Evolutionary conservation across 768 basidiomycete genomes (phyloP).

Genomic region (Boletellus sp.): DNA sequence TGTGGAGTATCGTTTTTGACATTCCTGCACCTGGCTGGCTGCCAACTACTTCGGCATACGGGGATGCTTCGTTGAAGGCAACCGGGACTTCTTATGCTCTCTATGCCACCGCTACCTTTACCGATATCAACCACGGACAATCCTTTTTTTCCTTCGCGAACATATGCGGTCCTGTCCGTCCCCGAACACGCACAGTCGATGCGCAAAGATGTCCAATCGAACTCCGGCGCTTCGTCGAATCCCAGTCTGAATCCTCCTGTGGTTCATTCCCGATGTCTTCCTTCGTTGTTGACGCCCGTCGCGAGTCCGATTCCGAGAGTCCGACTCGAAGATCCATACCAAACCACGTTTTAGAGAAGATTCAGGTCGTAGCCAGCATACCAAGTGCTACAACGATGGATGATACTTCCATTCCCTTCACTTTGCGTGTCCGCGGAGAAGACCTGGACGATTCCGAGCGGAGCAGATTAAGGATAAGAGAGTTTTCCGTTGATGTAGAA

Average conservation of each 20-base stretch:
- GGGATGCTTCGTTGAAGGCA: constrained; percentile 38
- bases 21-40: constrained; percentile 89
- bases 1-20: constrained; percentile 79
- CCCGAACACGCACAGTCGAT: constrained; percentile 39
- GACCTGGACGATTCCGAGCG: constrained; percentile 47
- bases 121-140: constrained; percentile 41
- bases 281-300: constrained; percentile 44
- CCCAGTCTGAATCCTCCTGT: constrained; percentile 33
- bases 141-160: constrained; percentile 46
- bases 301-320: constrained; percentile 11
- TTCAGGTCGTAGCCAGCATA: constrained; percentile 62
- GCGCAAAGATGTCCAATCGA: constrained; percentile 41
- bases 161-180: constrained; percentile 56
- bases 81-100: constrained; percentile 64
- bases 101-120: constrained; percentile 62
- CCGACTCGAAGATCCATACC: constrained; percentile 40
- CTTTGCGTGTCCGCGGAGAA: constrained; percentile 57
- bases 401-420: constrained; percentile 48
- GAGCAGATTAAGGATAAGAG: constrained; percentile 52
- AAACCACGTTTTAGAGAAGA: constrained; percentile 50
- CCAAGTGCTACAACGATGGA: constrained; percentile 51
- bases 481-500: constrained; percentile 52
- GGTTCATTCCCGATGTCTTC: constrained; percentile 33
- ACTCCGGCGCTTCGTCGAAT: constrained; percentile 52
- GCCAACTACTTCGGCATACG: constrained; percentile 55